phyloP scores from a whole-genome alignment of 2,329 filamentous ascomycete genomes.

The Alternaria gaisen region DNA sequence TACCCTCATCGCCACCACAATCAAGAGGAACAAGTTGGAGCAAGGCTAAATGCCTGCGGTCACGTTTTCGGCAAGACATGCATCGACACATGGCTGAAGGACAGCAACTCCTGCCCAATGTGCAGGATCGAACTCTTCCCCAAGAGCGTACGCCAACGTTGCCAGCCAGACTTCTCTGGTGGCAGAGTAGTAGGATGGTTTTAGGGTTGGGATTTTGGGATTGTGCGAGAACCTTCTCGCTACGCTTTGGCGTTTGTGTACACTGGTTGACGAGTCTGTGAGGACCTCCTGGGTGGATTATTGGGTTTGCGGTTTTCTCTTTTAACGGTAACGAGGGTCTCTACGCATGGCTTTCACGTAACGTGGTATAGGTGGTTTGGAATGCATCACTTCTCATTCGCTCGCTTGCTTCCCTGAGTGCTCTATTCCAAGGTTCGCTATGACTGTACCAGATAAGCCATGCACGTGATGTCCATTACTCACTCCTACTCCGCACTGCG shows the following conservation, averaged over 20 bases:
- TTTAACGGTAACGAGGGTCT: slow-evolving; percentile 1
- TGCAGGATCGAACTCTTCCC: not conserved
- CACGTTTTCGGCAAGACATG: slow-evolving; percentile 5
- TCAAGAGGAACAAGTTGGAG: not conserved
- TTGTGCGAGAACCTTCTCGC: not conserved
- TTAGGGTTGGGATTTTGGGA: not conserved
- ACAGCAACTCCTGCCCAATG: not conserved
- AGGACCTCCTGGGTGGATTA: not conserved
- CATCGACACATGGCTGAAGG: not conserved
- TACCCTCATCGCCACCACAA: not conserved
- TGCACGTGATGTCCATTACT: not conserved
- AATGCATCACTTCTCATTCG: not conserved
- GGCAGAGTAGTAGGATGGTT: not conserved
- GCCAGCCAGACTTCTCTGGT: too few species aligned
- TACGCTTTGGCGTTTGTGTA: not conserved
- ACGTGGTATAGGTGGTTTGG: not conserved
- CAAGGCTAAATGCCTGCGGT: not conserved
- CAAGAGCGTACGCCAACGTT: too few species aligned
- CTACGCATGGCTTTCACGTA: not conserved
- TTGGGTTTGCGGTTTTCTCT: not conserved
- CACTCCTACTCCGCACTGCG: not conserved
- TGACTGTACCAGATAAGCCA: slow-evolving; percentile 2
- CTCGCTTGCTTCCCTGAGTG: not conserved
- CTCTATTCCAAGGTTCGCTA: not conserved
- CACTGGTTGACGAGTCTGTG: not conserved